Conservation (phyloP, 2,329 filamentous ascomycete species). For the Alternaria atra region DNA sequence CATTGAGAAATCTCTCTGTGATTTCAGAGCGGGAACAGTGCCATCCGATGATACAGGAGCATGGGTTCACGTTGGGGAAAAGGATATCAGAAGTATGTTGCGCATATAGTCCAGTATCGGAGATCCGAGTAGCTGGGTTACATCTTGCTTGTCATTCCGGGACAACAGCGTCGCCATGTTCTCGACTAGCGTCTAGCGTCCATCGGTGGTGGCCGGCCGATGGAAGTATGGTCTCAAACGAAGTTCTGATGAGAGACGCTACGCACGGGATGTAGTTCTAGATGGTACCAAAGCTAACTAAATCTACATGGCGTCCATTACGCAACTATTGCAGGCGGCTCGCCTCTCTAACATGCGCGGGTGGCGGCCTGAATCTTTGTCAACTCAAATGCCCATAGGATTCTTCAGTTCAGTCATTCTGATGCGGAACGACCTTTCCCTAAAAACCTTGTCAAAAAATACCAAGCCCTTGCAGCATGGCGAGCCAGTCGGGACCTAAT, state of each 20-base stretch:
- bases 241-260: neutral
- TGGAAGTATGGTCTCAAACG: neutral
- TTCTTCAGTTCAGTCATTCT: neutral
- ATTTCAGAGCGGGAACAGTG: neutral
- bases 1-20: neutral
- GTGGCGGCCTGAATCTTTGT: neutral
- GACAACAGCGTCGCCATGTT: neutral
- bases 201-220: neutral
- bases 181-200: neutral
- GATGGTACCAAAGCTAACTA: neutral
- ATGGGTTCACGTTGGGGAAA: neutral
- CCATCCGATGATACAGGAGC: neutral
- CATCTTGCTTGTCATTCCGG: neutral
- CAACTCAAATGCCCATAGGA: neutral
- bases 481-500: neutral
- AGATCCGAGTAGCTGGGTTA: neutral
- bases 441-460: neutral
- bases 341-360: neutral
- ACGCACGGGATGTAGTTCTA: neutral
- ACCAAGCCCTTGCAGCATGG: constrained; percentile 8
- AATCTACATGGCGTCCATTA: neutral
- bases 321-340: neutral
- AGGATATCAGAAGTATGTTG: neutral
- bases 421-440: neutral
- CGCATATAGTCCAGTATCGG: neutral